These are phyloP conservation scores for Gaultheria prostrata DNA, from an alignment of 148 eudicot species.

Conservation along the genomic window DNA sequence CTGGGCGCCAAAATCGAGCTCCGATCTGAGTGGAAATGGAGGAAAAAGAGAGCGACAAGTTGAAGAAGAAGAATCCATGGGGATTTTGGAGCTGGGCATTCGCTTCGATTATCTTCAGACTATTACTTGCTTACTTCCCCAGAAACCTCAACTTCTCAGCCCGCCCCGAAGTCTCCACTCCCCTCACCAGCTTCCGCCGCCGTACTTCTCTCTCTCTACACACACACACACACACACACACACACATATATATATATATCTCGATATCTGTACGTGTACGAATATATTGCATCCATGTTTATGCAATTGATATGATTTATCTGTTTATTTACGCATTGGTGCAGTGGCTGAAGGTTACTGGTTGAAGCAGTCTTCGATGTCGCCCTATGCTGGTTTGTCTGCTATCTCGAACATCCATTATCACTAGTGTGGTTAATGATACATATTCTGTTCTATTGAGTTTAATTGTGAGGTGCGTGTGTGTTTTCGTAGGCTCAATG, in stretches of 20 bases:
- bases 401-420: neutral
- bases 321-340: neutral
- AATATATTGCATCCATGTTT: neutral
- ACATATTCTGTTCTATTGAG: neutral
- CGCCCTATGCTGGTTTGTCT: conserved; percentile 80
- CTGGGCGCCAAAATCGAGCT: neutral
- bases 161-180: conserved; percentile 96
- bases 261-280: neutral
- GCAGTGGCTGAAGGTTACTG: conserved; percentile 95
- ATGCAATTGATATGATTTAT: neutral
- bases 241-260: neutral
- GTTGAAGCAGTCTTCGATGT: conserved; percentile 75
- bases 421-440: neutral
- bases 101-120: conserved; percentile 51
- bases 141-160: conserved; percentile 50
- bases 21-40: conserved; percentile 22
- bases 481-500: conserved; percentile 67
- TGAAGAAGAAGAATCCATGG: conserved; percentile 19
- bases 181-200: conserved; percentile 90
- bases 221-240: too few species aligned
- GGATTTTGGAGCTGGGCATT: conserved; percentile 72
- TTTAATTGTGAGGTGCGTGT: neutral
- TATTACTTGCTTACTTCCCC: conserved; percentile 63
- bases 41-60: conserved; percentile 13
- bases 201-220: conserved; percentile 38